Conservation (phyloP, 2,329 filamentous ascomycete genomes). For the Malbranchea cinnamomea region DNA sequence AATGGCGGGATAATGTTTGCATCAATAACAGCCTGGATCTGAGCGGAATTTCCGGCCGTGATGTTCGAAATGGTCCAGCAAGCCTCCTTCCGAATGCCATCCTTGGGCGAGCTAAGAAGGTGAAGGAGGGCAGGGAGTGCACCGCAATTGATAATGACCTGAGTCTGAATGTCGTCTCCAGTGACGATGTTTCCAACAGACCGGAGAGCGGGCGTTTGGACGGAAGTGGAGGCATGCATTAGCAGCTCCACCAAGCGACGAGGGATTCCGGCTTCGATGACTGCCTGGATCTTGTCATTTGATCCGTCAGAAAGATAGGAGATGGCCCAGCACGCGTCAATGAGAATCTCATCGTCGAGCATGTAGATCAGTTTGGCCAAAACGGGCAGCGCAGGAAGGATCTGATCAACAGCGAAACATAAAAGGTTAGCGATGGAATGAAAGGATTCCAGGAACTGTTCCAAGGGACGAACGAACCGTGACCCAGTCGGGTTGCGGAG, state of each 20-base stretch:
- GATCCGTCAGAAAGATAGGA: constrained; percentile 95
- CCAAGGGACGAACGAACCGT: constrained; percentile 77
- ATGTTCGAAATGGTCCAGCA: constrained; percentile 99
- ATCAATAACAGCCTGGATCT: constrained; percentile 94
- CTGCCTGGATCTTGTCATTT: constrained; percentile 98
- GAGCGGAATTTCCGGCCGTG: constrained; percentile 90
- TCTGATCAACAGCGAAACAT: constrained; percentile 39
- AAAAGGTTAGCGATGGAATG: constrained; percentile 1
- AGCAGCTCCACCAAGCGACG: constrained; percentile 90
- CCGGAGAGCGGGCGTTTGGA: constrained; percentile 90
- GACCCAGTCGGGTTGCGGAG: constrained; percentile 93
- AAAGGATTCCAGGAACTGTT: too few relatives aligned
- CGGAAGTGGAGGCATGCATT: constrained; percentile 95
- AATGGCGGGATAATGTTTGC: constrained; percentile 92
- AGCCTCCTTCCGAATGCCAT: constrained; percentile 96
- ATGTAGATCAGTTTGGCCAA: constrained; percentile 97
- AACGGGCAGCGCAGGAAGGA: constrained; percentile 84
- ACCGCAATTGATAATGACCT: constrained; percentile 98
- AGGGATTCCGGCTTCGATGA: constrained; percentile 95
- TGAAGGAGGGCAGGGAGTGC: constrained; percentile 84
- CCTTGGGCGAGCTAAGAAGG: constrained; percentile 90
- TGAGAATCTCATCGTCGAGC: constrained; percentile 92
- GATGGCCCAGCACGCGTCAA: constrained; percentile 99
- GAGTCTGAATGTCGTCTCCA: constrained; percentile 94
- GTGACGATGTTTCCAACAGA: constrained; percentile 99